Percentiles rank a stretch among this genome's conserved stretches.
These are phyloP conservation scores for Eimeria acervulina DNA, from an alignment of 169 alveolate species.

Conservation along the genomic window DNA sequence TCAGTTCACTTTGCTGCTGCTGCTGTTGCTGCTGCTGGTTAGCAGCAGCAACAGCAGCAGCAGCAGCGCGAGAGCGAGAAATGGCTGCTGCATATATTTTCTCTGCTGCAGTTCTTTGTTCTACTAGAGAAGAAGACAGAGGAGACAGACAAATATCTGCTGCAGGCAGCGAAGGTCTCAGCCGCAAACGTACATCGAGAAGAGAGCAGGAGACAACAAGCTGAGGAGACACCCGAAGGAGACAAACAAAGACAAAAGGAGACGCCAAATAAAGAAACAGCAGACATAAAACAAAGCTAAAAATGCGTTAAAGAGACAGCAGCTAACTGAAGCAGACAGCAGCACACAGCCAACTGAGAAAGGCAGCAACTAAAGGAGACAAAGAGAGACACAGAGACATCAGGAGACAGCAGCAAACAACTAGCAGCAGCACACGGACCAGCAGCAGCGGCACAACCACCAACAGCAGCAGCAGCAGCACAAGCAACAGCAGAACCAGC, in stretches of 20 bases:
- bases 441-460: background rate
- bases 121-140: constrained; percentile 8
- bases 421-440: background rate
- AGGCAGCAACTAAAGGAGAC: background rate
- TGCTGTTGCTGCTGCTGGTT: background rate
- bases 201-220: constrained; percentile 37
- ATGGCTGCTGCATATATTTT: background rate
- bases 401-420: constrained; percentile 4
- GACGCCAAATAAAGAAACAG: background rate
- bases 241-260: background rate
- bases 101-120: background rate
- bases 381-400: too few species aligned
- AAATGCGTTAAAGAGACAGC: background rate
- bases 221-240: constrained; percentile 25
- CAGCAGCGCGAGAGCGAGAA: background rate
- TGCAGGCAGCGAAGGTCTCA: background rate
- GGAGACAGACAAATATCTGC: background rate
- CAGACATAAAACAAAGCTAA: background rate
- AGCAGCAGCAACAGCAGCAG: constrained; percentile 2
- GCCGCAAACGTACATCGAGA: too few species aligned
- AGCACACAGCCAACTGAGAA: too few species aligned
- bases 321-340: too few species aligned
- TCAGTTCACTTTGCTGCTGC: background rate
- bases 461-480: too few species aligned
- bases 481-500: too few species aligned